Base-by-base conservation (phyloP, 2,329 filamentous ascomycete species). In the Exophiala oligosperma region DNA sequence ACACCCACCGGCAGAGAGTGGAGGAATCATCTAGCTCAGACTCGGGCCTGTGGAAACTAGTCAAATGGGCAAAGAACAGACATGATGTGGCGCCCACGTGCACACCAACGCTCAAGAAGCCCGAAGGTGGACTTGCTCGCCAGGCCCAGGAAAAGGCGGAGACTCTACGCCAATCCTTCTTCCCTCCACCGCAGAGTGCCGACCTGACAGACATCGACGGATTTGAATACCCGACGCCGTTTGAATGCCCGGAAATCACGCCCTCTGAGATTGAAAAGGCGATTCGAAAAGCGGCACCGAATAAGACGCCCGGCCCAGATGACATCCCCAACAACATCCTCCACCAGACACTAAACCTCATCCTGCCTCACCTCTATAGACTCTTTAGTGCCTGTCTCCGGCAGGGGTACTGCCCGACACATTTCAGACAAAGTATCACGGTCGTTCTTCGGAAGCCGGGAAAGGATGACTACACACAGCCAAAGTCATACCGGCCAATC, bases 241-340 rank as follows among this genome's bases (percentile, higher is more conserved):
- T 43, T 43, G 40, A 43, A 24, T 43, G 40, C 40, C 40, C 26
- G 35, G 58, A 49, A 23, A 62, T 69, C 23, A 64, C 54, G 43
- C 49, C 54, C 23, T 51, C 59, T 8, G 68, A 69, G 49, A 62
- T 70, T 5, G 54, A 52, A 38, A 61, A 57, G 28, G 57, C 66
- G 17, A 63, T 70, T 2, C 56, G 54, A 21, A 56, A 43, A 56
- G 59, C 56, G 5, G 60, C 61, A n/a, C 59, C 59, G 8, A 66
- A 64, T 52, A 70, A 68, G 56, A 63, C 66, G 56, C 64, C 62
- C 51, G 67, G 65, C 37, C 38, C 56, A 3, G 66, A 69, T 43
- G 52, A 60, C 17, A 69, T 69, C 38, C 11, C 57, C 17, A 64
- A 57, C 48, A 23, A 54, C 41, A 55, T 52, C 17, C 56, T 60